Conservation (phyloP, 257 asterid species). For the Mitragyna speciosa region DNA sequence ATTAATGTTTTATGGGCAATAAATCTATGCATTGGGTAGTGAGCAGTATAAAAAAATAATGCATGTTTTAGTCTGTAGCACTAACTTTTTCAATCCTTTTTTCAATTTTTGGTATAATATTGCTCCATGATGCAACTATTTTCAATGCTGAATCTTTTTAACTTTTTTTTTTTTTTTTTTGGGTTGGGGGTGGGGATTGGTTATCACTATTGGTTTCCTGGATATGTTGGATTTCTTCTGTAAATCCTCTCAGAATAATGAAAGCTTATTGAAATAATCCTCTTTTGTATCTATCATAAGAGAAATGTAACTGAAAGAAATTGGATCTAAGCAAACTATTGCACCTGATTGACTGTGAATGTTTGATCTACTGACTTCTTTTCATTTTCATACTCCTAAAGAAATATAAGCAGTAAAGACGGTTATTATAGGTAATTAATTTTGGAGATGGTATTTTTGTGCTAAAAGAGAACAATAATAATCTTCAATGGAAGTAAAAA, state of each 20-base stretch:
- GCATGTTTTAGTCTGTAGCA: background rate
- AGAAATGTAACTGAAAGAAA: background rate
- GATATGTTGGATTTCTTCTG: background rate
- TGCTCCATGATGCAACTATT: background rate
- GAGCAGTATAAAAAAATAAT: slow-evolving; percentile 15
- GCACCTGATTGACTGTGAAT: background rate
- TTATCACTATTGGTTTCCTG: background rate
- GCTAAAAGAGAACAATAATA: background rate
- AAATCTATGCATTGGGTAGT: slow-evolving; percentile 15
- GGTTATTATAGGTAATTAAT: background rate
- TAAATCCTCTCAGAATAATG: background rate
- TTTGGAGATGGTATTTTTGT: background rate
- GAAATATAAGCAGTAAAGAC: background rate
- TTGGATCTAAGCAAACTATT: background rate
- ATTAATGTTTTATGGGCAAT: slow-evolving; percentile 6
- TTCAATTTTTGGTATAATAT: background rate
- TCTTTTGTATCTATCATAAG: too few species aligned
- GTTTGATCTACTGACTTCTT: background rate
- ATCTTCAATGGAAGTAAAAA: background rate
- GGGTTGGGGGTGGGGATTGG: too few species aligned
- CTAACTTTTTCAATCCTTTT: background rate
- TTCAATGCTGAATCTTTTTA: background rate
- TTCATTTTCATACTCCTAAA: background rate
- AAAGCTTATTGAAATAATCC: background rate
- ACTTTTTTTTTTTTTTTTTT: background rate